A percentile compares a stretch with the other conserved stretches of the same genome.
phyloP scores from a whole-genome alignment of 164 flowering plant species.

The Hamamelis virginiana region DNA sequence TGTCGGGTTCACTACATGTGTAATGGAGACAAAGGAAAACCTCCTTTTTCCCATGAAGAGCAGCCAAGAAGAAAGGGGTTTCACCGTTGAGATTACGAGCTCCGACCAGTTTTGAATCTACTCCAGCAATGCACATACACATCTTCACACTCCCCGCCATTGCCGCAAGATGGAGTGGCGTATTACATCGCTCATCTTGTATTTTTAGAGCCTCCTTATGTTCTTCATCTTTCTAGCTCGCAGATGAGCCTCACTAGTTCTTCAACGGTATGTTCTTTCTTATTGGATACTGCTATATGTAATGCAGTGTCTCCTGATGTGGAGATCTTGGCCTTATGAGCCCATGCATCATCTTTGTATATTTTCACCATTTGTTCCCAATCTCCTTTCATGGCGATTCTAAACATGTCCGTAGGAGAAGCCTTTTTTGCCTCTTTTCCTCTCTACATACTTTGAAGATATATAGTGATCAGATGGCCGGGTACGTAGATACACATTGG shows the following conservation, averaged over 20 bases:
- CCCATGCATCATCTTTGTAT: background rate
- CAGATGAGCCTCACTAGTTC: conserved; percentile 9
- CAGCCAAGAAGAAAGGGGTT: conserved; percentile 37
- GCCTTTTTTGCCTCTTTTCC: no score
- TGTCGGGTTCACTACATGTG: background rate
- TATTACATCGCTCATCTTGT: conserved; percentile 23
- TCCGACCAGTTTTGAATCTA: background rate
- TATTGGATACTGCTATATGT: conserved; percentile 31
- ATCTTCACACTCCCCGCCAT: conserved; percentile 24
- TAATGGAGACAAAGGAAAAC: conserved; percentile 28
- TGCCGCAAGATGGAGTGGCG: conserved; percentile 39
- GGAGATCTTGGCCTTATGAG: conserved; percentile 15
- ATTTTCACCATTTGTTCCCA: conserved; percentile 21
- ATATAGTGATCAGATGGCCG: no score
- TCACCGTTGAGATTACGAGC: conserved; percentile 18
- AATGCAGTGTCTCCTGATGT: conserved; percentile 31
- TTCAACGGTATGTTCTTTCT: conserved; percentile 9
- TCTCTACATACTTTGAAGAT: no score
- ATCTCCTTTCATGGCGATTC: conserved; percentile 17
- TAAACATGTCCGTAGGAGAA: no score
- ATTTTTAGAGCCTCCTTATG: background rate
- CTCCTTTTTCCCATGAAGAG: conserved; percentile 25
- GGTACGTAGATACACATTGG: no score
- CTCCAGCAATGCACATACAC: conserved; percentile 18
- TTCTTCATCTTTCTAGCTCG: no score